Conservation (phyloP, 768 basidiomycete genomes). For the Suillus spraguei region DNA sequence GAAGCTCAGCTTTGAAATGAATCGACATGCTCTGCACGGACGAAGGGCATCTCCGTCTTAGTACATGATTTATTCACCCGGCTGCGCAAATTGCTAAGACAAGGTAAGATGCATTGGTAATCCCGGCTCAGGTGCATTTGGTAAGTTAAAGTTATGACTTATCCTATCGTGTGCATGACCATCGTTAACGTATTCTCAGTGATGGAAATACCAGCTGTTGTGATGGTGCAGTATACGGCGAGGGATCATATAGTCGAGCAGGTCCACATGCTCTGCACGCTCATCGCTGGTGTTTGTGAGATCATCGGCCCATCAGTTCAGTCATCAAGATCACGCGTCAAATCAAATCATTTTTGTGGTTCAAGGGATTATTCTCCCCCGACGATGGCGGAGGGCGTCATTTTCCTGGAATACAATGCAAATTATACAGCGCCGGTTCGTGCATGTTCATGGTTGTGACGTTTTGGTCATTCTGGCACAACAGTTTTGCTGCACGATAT, state of each 20-base stretch:
- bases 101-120: neutral
- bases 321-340: neutral
- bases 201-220: neutral
- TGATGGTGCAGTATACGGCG: neutral
- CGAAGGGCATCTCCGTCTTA: neutral
- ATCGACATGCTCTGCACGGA: neutral
- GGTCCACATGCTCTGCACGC: neutral
- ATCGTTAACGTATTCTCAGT: neutral
- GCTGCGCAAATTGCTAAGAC: neutral
- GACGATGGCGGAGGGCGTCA: neutral
- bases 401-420: neutral
- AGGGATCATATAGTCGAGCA: neutral
- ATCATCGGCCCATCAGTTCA: neutral
- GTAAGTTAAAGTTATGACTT: neutral
- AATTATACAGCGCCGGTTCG: too few relatives aligned
- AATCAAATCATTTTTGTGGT: neutral
- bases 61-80: neutral
- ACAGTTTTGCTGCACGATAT: too few relatives aligned
- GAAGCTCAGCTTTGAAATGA: slow-evolving; percentile 30
- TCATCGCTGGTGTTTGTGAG: neutral
- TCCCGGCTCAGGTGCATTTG: neutral
- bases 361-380: neutral
- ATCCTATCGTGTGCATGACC: neutral
- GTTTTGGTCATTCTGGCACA: too few relatives aligned
- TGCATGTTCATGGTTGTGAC: too few relatives aligned